Conservation (phyloP, 768 basidiomycete genomes). For the Boletellus ananas region DNA sequence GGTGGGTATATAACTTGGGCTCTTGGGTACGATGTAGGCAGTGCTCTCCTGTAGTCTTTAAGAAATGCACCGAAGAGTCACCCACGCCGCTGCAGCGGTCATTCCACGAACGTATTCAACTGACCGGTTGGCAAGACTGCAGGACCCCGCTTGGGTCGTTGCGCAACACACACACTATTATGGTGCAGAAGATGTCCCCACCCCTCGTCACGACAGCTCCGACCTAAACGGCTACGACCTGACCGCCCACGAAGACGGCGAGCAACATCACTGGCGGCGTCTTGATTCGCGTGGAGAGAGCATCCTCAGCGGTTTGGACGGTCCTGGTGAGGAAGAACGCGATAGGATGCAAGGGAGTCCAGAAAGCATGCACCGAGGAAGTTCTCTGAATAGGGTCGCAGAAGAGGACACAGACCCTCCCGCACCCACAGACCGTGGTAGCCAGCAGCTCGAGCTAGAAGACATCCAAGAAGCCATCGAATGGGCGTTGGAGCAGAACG, state of each 20-base stretch:
- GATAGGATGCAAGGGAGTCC: conserved; percentile 31
- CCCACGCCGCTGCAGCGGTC: conserved; percentile 30
- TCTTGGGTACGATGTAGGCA: conserved; percentile 2
- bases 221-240: conserved; percentile 22
- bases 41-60: neutral
- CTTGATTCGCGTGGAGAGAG: conserved; percentile 32
- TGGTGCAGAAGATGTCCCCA: conserved; percentile 5
- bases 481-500: conserved; percentile 45
- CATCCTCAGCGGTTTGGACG: conserved; percentile 29
- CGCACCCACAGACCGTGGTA: conserved; percentile 7
- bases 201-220: conserved; percentile 12
- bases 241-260: conserved; percentile 18
- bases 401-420: conserved; percentile 31
- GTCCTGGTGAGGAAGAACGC: conserved; percentile 19
- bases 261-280: conserved; percentile 27
- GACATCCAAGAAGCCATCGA: conserved; percentile 44
- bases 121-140: conserved; percentile 10
- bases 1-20: conserved; percentile 22
- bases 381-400: conserved; percentile 34
- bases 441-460: conserved; percentile 21
- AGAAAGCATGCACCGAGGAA: conserved; percentile 31
- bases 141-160: conserved; percentile 18
- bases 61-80: conserved; percentile 31
- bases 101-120: conserved; percentile 20
- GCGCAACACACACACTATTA: conserved; percentile 15